These are phyloP conservation scores for Eucalyptus cloeziana DNA, from an alignment of 345 rosid genomes.

Conservation along the genomic window DNA sequence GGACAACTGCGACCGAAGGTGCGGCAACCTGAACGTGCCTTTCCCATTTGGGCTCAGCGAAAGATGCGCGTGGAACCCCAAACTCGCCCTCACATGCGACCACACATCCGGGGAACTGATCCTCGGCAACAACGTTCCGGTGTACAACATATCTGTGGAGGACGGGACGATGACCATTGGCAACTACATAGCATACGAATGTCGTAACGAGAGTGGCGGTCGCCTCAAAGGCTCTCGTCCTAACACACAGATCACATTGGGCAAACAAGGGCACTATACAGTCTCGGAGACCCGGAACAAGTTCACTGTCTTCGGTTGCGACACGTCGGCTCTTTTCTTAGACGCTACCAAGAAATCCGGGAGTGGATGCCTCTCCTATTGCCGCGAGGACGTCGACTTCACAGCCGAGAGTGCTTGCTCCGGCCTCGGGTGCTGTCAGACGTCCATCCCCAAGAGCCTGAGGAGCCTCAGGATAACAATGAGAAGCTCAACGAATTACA, in stretches of 20 bases:
- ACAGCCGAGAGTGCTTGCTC: neutral
- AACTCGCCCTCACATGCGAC: fast-evolving
- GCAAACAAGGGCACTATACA: fast-evolving
- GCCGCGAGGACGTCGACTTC: neutral
- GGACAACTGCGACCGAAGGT: neutral
- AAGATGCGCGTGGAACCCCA: neutral
- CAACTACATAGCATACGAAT: fast-evolving
- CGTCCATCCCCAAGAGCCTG: neutral
- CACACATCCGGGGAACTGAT: neutral
- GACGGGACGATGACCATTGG: neutral
- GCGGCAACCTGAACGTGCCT: fast-evolving
- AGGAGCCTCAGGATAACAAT: fast-evolving
- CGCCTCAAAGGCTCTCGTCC: fast-evolving
- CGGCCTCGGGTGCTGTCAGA: neutral
- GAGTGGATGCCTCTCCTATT: neutral
- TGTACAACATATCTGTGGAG: neutral
- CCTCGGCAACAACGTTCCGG: fast-evolving
- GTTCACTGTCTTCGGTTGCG: neutral
- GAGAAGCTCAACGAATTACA: fast-evolving
- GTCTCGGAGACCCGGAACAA: neutral
- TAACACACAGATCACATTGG: fast-evolving
- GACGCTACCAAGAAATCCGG: fast-evolving
- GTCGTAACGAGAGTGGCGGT: fast-evolving
- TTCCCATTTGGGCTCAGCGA: neutral
- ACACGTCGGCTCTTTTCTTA: fast-evolving